A percentile compares a stretch with the other conserved stretches of the same genome.
Evolutionary conservation across 179 eudicot genomes (phyloP).

Genomic region (Silene noctiflora): DNA sequence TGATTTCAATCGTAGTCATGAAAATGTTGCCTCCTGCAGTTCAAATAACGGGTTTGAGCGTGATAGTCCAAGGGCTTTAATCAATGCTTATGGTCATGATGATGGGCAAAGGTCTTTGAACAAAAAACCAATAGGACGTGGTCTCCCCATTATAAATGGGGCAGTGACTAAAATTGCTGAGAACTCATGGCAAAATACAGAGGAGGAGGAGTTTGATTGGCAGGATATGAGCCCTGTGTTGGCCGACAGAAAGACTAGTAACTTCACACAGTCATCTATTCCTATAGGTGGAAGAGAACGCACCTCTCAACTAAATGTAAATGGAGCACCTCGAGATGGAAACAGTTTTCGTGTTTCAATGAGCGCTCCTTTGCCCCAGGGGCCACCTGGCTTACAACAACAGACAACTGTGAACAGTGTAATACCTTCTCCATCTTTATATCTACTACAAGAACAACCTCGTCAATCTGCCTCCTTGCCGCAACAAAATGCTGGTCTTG

Average conservation of each 20-base stretch:
- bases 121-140: conserved; percentile 37
- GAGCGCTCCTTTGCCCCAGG: conserved; percentile 31
- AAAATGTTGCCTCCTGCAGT: conserved; percentile 32
- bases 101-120: conserved; percentile 43
- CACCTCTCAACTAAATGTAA: too few relatives aligned
- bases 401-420: conserved; percentile 31
- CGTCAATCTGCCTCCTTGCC: conserved; percentile 40
- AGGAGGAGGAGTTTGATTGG: conserved; percentile 98
- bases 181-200: conserved; percentile 76
- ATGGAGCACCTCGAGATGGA: conserved; percentile 38
- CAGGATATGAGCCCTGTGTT: conserved; percentile 72
- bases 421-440: conserved; percentile 31
- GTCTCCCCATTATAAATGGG: conserved; percentile 36
- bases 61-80: conserved; percentile 82
- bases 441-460: conserved; percentile 17
- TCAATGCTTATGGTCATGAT: conserved; percentile 94
- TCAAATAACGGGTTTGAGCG: conserved; percentile 47
- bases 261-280: conserved; percentile 31
- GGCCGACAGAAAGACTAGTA: conserved; percentile 41
- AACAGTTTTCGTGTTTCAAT: conserved; percentile 36
- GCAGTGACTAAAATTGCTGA: conserved; percentile 29
- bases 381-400: conserved; percentile 38
- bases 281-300: conserved; percentile 32
- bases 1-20: conserved; percentile 33
- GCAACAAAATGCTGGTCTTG: conserved; percentile 23